Evolutionary conservation across 306 rosid genomes (phyloP), one percentile per base, ranked within the genome.

Genomic region (Quercus gilva): DNA sequence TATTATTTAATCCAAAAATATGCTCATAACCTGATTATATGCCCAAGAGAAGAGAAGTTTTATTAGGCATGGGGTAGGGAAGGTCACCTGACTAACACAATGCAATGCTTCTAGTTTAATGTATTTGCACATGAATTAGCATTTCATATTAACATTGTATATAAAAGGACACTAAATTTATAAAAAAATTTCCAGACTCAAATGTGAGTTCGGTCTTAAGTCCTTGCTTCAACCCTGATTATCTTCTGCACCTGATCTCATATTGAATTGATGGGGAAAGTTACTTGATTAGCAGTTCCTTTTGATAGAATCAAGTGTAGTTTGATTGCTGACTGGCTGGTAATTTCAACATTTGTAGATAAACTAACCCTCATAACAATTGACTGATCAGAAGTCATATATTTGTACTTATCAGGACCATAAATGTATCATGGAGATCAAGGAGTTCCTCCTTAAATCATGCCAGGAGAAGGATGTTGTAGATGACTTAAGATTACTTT

Each of bases 381-480:
- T 67, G 26, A 19, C 71, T 19, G 21, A 67, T 20, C 65, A 45
- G 71, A 71, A 37, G 19, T 35, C 67, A 49, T 70, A 43, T 74
- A 72, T 45, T 78, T 77, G 51, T 60, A 75, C 76, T 78, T 72
- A 15, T 57, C 72, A 89, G 98, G 97, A 85, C 45, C 83, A 88
- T 53, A 85, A 57, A 77, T 94, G 97, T 84, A 78, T 88, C 49
- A 71, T 1, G 77, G 89, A 88, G 78, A 55, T 94, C 53, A 91
- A 87, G 87, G 84, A 86, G 15, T 91, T 79, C 71, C 92, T 95
- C 55, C 82, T 23, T 51, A 85, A 87, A 81, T 90, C 76, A 35
- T 84, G 87, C 81, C 83, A 81, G 71, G 91, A 87, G 63, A 87
- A 85, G 67, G 82, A 74, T 33, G 68, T 65, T 52, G 73, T 25